Evolutionary conservation across 2,329 filamentous ascomycete genomes (phyloP).

Genomic region (Didymosphaeria variabile): DNA sequence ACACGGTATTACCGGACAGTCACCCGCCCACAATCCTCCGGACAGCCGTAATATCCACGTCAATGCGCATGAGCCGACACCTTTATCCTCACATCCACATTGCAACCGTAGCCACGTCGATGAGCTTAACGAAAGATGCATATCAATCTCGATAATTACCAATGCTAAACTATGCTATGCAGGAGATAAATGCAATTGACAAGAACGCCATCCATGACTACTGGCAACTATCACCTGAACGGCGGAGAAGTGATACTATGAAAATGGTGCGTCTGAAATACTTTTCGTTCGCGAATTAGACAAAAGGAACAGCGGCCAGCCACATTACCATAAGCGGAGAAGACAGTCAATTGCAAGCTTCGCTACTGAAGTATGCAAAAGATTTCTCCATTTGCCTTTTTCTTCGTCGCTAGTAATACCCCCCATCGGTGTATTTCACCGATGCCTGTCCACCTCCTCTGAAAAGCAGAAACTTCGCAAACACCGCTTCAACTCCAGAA

Average conservation of each 20-base stretch:
- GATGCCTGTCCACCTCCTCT: slow-evolving; percentile 4
- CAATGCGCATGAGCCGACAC: slow-evolving; percentile 10
- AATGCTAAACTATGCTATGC: slow-evolving; percentile 19
- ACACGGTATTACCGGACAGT: neutral
- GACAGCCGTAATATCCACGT: slow-evolving; percentile 2
- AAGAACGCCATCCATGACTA: slow-evolving; percentile 7
- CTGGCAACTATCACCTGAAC: neutral
- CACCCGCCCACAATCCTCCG: slow-evolving; percentile 2
- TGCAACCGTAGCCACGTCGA: neutral
- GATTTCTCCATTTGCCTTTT: neutral
- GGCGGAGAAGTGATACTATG: neutral
- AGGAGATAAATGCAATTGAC: slow-evolving; percentile 1
- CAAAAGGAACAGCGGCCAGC: slow-evolving; percentile 9
- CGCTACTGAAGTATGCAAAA: slow-evolving; percentile 11
- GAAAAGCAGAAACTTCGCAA: slow-evolving; percentile 7
- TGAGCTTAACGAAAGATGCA: slow-evolving; percentile 3
- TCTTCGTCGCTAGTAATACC: slow-evolving; percentile 10
- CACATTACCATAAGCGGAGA: slow-evolving; percentile 11
- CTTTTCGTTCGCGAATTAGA: neutral
- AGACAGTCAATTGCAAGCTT: slow-evolving; percentile 11
- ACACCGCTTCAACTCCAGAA: slow-evolving; percentile 34
- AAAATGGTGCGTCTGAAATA: neutral
- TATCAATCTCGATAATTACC: slow-evolving; percentile 13
- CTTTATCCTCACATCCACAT: neutral
- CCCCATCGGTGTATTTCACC: neutral